phyloP scores from a whole-genome alignment of 2,329 filamentous ascomycete species.

The Colletotrichum eremochloae region DNA sequence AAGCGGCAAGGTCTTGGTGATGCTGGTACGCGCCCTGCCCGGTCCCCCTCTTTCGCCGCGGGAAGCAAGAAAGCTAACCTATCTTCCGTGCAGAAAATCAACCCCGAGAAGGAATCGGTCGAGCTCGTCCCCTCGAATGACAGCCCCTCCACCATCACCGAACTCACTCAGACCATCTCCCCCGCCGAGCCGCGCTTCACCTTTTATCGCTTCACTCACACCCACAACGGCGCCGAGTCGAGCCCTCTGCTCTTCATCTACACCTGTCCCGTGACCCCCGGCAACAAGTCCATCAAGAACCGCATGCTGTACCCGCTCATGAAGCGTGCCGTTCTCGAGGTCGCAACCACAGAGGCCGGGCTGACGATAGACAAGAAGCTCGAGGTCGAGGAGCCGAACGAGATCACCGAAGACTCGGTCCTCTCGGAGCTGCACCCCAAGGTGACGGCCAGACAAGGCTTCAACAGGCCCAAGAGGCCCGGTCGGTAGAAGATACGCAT shows the following conservation, averaged over 20 bases:
- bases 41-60: background rate
- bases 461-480: conserved; percentile 84
- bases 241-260: conserved; percentile 83
- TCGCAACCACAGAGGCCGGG: conserved; percentile 75
- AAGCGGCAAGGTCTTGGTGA: conserved; percentile 67
- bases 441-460: conserved; percentile 74
- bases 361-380: conserved; percentile 78
- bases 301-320: conserved; percentile 86
- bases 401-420: conserved; percentile 77
- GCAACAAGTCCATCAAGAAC: conserved; percentile 80
- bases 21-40: conserved; percentile 65
- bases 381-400: conserved; percentile 75
- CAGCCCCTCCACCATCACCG: conserved; percentile 66
- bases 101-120: conserved; percentile 76
- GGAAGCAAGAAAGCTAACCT: background rate
- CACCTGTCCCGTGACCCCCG: conserved; percentile 78
- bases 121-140: conserved; percentile 71
- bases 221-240: conserved; percentile 64
- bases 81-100: conserved; percentile 71
- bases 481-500: conserved; percentile 63
- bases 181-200: conserved; percentile 79
- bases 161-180: conserved; percentile 73
- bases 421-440: conserved; percentile 77
- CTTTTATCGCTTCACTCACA: conserved; percentile 78
- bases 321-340: conserved; percentile 74